These are phyloP conservation scores for Schizochytrium sp. DNA, from an alignment of 108 stramenopile species.

Conservation along the genomic window DNA sequence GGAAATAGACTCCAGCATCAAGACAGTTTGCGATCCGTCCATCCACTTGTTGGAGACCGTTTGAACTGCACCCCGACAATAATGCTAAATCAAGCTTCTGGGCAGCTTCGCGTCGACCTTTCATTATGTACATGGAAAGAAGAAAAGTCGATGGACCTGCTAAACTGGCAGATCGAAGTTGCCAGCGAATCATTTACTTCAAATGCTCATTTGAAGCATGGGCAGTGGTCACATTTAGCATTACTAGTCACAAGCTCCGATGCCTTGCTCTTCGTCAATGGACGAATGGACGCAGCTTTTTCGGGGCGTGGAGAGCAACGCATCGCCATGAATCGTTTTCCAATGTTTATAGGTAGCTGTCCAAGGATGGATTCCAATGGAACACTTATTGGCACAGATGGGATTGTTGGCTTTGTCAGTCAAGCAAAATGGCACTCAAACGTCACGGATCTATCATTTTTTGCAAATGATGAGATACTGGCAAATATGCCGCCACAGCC, in stretches of 20 bases:
- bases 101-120: background rate
- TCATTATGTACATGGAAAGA: background rate
- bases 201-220: background rate
- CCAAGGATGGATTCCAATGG: background rate
- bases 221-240: background rate
- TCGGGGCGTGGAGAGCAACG: constrained; percentile 1
- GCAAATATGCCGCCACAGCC: background rate
- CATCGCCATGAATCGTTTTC: background rate
- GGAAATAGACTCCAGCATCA: background rate
- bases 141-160: background rate
- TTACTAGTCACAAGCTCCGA: background rate
- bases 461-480: background rate
- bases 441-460: background rate
- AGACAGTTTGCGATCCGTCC: background rate
- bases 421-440: background rate
- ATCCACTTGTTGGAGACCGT: background rate
- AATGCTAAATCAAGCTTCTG: background rate
- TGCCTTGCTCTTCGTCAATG: background rate
- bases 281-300: background rate
- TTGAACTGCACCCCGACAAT: constrained; percentile 5
- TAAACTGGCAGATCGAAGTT: background rate
- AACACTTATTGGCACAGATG: background rate
- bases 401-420: background rate
- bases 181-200: background rate
- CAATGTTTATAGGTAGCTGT: background rate